phyloP scores from a whole-genome alignment of 208 protist species.

The Crithidia sp. region DNA sequence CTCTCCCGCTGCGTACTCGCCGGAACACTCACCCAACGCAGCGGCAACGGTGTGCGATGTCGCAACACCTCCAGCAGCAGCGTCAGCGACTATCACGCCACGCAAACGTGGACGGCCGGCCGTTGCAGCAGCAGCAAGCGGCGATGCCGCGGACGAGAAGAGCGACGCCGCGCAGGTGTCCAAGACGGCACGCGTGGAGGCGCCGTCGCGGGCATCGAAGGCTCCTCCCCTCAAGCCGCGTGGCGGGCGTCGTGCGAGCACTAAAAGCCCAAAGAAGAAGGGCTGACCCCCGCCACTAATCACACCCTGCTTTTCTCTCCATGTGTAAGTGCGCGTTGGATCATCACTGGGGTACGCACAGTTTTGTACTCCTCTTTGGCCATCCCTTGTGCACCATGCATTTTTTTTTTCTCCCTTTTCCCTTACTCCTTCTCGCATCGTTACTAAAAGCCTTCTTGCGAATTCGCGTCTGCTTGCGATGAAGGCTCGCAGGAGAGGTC shows the following conservation, averaged over 20 bases:
- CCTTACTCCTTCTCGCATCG: no score
- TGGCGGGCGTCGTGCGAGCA: background rate
- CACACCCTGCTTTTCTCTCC: background rate
- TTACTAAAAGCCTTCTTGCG: no score
- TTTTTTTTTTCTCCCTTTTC: no score
- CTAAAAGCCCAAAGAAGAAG: background rate
- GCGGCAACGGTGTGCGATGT: no score
- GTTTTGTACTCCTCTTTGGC: no score
- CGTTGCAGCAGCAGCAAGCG: background rate
- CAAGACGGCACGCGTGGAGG: conserved; percentile 1
- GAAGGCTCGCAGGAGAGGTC: no score
- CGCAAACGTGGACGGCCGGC: conserved; percentile 20
- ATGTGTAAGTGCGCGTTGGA: background rate
- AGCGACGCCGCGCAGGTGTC: background rate
- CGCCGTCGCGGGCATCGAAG: background rate
- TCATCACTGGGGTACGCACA: no score
- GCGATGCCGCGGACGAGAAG: background rate
- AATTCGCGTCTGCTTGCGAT: no score
- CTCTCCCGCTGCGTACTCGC: no score
- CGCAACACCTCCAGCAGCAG: background rate
- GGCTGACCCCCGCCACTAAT: background rate
- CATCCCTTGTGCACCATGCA: no score
- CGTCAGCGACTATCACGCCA: background rate
- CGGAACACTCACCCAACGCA: no score
- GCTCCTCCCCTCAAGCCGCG: background rate